Base-by-base conservation (phyloP, 202 grass and related monocot species). In the Setaria viridis region DNA sequence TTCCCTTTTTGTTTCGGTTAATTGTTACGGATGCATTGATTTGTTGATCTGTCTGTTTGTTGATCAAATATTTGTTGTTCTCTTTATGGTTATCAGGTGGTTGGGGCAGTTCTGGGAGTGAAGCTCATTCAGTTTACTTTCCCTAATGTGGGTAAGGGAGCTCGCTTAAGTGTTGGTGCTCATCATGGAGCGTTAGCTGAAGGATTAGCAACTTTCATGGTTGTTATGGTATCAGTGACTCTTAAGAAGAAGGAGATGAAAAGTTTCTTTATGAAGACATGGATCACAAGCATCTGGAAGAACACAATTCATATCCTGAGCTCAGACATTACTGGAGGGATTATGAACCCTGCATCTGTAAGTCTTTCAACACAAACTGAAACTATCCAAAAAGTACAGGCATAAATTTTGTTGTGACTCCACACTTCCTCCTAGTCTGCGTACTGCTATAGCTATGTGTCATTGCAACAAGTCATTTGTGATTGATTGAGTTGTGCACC, bases 291-390 rank as follows among this genome's bases (percentile, higher is more conserved):
- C 81, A 84, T 99, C 51, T 94, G 86, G 50, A 96, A 99, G 77
- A 92, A 94, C 82, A 87, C 93, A 16, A 84, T 99, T 88, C 93
- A 99, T 91, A 83, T 99, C 33, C 90, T 99, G 75, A 95, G 97
- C 63, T 99, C 93, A 4, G 93, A 99, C 86, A 87, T 94, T 67
- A 96, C 91, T 79, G 97, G 97, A 77, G 97, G 97, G 66, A 89
- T 99, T 78, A 99, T 99, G 97, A 99, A 99, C 73, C 93, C 97
- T 85, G 97, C 97, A 84, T 96, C 93, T 86, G 97, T 99, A 91
- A 94, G 91, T 85, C 42, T 75, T 72, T 80, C 74, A 84, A 75
- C 30, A 69, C 84, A 29, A 81, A 34, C 35, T 72, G 54, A 64
- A 74, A 71, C 10, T 56, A 65, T 53, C 15, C 57, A 56, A 48